Evolutionary conservation across 768 basidiomycete species (phyloP).

Genomic region (Pleurotus djamor): DNA sequence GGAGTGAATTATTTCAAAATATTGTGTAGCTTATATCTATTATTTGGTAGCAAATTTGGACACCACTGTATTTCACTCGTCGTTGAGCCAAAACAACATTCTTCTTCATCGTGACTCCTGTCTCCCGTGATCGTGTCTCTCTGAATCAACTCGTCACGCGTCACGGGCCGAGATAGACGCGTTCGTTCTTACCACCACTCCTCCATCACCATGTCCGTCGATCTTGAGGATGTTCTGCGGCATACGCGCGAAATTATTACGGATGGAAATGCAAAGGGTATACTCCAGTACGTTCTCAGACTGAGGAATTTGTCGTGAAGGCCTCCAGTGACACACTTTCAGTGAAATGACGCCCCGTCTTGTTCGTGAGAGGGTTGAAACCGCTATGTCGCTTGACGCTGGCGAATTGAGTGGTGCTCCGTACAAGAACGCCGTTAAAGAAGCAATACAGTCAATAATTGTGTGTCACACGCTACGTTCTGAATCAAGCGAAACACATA

Average conservation of each 20-base stretch:
- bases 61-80: neutral
- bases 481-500: neutral
- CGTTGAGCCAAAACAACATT: neutral
- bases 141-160: neutral
- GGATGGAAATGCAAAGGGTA: neutral
- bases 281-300: neutral
- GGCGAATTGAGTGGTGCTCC: constrained; percentile 39
- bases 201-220: neutral
- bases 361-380: constrained; percentile 50
- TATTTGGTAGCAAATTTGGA: constrained; percentile 2
- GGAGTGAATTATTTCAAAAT: neutral
- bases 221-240: neutral
- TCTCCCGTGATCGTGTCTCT: neutral
- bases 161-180: neutral
- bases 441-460: constrained; percentile 33
- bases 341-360: constrained; percentile 47
- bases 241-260: neutral
- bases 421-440: constrained; percentile 47
- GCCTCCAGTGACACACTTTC: neutral
- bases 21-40: constrained; percentile 6
- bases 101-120: neutral
- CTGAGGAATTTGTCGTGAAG: too few relatives aligned
- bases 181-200: neutral
- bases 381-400: constrained; percentile 36
- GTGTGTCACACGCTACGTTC: constrained; percentile 17